These are phyloP conservation scores for Trypanosoma lewisi DNA, from an alignment of 208 protist species.

Conservation along the genomic window DNA sequence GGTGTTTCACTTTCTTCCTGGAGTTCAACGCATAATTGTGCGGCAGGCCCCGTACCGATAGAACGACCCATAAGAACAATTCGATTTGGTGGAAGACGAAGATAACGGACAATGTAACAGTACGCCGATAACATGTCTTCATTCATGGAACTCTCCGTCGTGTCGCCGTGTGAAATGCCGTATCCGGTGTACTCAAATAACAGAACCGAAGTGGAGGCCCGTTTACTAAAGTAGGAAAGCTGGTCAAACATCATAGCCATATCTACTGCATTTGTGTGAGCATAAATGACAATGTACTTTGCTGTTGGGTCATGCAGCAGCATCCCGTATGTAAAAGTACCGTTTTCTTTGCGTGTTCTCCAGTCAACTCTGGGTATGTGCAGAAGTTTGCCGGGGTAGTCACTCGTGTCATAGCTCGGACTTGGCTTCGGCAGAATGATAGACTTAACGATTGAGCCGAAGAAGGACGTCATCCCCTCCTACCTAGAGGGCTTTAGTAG, in stretches of 20 bases:
- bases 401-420: constrained; percentile 56
- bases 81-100: constrained; percentile 47
- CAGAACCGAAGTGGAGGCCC: constrained; percentile 56
- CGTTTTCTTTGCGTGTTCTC: constrained; percentile 41
- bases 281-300: constrained; percentile 75
- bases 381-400: constrained; percentile 38
- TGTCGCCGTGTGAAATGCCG: constrained; percentile 51
- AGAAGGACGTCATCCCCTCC: constrained; percentile 37
- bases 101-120: constrained; percentile 51
- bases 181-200: constrained; percentile 85
- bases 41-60: constrained; percentile 61
- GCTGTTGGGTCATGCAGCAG: constrained; percentile 45
- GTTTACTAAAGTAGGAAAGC: constrained; percentile 54
- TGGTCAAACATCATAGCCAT: constrained; percentile 76
- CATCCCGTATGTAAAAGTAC: constrained; percentile 60
- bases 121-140: constrained; percentile 66
- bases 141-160: constrained; percentile 59
- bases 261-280: constrained; percentile 84
- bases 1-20: constrained; percentile 32
- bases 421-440: constrained; percentile 69
- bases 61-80: constrained; percentile 82
- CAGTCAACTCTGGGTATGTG: constrained; percentile 67
- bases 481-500: not conserved
- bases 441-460: constrained; percentile 68
- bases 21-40: constrained; percentile 45